Evolutionary conservation across 257 asterid genomes (phyloP).

Genomic region (Perilla frutescens): DNA sequence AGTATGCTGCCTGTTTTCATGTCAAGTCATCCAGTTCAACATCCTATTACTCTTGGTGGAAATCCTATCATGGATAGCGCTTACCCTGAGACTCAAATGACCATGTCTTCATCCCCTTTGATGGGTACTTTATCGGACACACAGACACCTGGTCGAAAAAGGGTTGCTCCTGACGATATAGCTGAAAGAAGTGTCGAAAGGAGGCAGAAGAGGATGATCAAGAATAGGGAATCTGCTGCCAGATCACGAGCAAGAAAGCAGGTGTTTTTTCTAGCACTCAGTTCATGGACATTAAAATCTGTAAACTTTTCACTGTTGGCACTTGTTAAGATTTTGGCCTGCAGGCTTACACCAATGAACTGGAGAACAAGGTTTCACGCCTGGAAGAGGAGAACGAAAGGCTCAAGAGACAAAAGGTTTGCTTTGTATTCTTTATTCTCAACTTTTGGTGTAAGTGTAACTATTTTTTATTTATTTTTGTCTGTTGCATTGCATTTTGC

Average conservation of each 20-base stretch:
- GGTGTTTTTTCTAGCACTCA: constrained; percentile 44
- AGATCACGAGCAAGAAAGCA: constrained; percentile 95
- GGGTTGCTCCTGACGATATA: constrained; percentile 71
- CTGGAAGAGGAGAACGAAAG: constrained; percentile 91
- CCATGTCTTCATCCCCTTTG: constrained; percentile 62
- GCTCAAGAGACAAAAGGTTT: constrained; percentile 81
- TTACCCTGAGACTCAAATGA: constrained; percentile 60
- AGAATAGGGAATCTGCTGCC: constrained; percentile 95
- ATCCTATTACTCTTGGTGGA: constrained; percentile 53
- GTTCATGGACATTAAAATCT: background rate
- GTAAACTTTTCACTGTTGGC: background rate
- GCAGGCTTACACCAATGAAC: constrained; percentile 95
- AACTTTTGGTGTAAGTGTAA: constrained; percentile 17
- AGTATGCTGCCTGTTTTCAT: constrained; percentile 48
- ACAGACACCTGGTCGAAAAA: constrained; percentile 71
- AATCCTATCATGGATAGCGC: constrained; percentile 56
- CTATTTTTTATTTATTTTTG: constrained; percentile 10
- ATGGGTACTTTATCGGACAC: constrained; percentile 75
- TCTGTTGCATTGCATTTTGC: background rate
- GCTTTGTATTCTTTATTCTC: constrained; percentile 27
- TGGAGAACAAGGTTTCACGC: constrained; percentile 87
- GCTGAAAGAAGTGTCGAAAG: constrained; percentile 79
- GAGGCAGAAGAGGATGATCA: constrained; percentile 96
- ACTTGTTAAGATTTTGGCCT: constrained; percentile 25
- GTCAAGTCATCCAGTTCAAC: constrained; percentile 66